Conservation (phyloP, 2,329 filamentous ascomycete genomes). For the Botrytis tulipae region DNA sequence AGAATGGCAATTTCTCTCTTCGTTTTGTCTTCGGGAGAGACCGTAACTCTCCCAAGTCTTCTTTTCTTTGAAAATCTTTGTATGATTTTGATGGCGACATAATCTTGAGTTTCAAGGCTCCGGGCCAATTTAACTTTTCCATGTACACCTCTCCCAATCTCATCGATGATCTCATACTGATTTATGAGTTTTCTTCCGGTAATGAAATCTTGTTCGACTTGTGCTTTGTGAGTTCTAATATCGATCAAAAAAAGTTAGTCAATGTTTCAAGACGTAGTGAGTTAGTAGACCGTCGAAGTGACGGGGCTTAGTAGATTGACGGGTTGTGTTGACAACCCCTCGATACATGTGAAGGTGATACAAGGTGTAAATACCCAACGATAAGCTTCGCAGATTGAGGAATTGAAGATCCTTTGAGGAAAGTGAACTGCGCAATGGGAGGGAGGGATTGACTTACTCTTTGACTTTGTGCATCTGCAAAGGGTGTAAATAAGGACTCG, state of each 20-base stretch:
- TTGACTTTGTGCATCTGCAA: conserved; percentile 70
- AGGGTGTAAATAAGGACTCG: conserved; percentile 66
- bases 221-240: conserved; percentile 77
- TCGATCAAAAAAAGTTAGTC: conserved; percentile 27
- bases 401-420: neutral
- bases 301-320: neutral
- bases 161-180: conserved; percentile 94
- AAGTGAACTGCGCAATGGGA: neutral
- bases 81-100: conserved; percentile 98
- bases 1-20: conserved; percentile 97
- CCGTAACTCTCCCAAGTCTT: conserved; percentile 78
- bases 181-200: conserved; percentile 97
- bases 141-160: conserved; percentile 92
- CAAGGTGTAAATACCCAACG: neutral
- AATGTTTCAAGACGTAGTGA: neutral
- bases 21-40: conserved; percentile 71
- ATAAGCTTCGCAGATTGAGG: neutral
- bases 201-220: conserved; percentile 82
- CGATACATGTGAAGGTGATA: neutral
- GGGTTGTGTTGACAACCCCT: neutral
- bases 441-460: conserved; percentile 58
- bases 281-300: neutral
- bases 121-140: conserved; percentile 96
- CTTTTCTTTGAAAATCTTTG: conserved; percentile 92
- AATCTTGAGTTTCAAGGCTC: conserved; percentile 70